Percentiles rank a stretch among this genome's conserved stretches.
These are phyloP conservation scores for Amaranthus hypochondriacus DNA, from an alignment of 148 eudicot genomes.

Conservation along the genomic window DNA sequence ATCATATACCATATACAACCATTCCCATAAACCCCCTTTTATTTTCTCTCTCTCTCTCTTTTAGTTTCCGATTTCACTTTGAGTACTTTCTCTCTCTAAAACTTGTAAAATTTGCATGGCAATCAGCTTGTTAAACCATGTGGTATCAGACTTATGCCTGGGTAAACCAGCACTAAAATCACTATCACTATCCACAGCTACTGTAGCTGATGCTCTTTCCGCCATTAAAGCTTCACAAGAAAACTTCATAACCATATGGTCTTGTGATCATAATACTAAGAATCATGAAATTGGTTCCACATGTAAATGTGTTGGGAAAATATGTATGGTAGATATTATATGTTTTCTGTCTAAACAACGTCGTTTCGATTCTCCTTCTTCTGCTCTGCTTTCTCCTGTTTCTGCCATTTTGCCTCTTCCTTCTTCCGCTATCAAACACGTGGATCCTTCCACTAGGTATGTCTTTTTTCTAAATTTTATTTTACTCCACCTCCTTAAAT, in stretches of 20 bases:
- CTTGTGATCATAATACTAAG: not conserved
- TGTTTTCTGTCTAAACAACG: no score
- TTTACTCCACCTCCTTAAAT: not conserved
- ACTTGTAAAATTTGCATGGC: slow-evolving; percentile 56
- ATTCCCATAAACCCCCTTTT: not conserved
- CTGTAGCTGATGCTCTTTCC: slow-evolving; percentile 55
- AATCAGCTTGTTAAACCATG: slow-evolving; percentile 49
- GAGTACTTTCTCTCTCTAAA: not conserved
- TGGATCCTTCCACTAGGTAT: slow-evolving; percentile 61
- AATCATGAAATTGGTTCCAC: slow-evolving; percentile 12
- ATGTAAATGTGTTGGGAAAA: slow-evolving; percentile 64
- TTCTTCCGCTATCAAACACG: slow-evolving; percentile 41
- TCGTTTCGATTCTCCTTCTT: slow-evolving; percentile 26
- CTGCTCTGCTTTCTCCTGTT: slow-evolving; percentile 56
- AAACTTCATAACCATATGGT: slow-evolving; percentile 62
- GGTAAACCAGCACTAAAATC: slow-evolving; percentile 79
- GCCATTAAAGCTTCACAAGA: slow-evolving; percentile 56
- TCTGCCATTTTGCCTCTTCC: slow-evolving; percentile 35
- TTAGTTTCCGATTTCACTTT: no score
- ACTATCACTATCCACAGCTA: slow-evolving; percentile 41
- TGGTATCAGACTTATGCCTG: slow-evolving; percentile 75
- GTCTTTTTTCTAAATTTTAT: not conserved
- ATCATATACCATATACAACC: not conserved
- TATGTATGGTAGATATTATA: slow-evolving; percentile 66
- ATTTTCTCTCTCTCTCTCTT: not conserved